A percentile compares a stretch with the other conserved stretches of the same genome.
Conservation (phyloP, 2,329 filamentous ascomycete genomes). For the Orbilia ellipsospora region DNA sequence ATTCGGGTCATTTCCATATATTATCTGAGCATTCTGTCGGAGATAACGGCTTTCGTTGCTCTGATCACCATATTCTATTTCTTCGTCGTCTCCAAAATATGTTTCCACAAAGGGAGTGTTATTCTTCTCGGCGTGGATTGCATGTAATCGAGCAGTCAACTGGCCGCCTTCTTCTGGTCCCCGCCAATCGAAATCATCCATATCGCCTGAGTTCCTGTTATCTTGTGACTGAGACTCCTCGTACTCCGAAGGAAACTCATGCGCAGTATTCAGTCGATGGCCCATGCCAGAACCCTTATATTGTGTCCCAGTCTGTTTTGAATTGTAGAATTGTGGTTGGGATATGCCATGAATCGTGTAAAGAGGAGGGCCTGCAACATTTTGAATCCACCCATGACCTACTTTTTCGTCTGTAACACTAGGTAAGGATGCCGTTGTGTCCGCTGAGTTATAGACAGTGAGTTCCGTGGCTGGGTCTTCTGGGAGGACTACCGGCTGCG, state of each 20-base stretch:
- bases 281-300: no score
- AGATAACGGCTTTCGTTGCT: not conserved
- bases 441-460: not conserved
- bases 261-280: constrained; percentile 13
- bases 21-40: not conserved
- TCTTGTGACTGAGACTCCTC: not conserved
- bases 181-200: not conserved
- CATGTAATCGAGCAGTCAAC: constrained; percentile 9
- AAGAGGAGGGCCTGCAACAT: constrained; percentile 15
- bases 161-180: not conserved
- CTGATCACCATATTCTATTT: not conserved
- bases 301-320: no score
- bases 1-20: constrained; percentile 14
- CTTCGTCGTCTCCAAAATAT: constrained; percentile 6
- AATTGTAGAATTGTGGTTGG: no score
- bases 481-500: not conserved
- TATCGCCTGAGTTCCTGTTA: not conserved
- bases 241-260: constrained; percentile 9
- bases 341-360: not conserved
- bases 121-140: not conserved
- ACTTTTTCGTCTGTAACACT: constrained; percentile 23
- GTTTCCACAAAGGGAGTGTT: constrained; percentile 2
- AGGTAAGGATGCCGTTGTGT: constrained; percentile 10
- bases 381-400: constrained; percentile 17
- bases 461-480: not conserved